Percentiles rank a stretch among this genome's conserved stretches.
Conservation (phyloP, 805 yeast species). For the Candida multigemmis region DNA sequence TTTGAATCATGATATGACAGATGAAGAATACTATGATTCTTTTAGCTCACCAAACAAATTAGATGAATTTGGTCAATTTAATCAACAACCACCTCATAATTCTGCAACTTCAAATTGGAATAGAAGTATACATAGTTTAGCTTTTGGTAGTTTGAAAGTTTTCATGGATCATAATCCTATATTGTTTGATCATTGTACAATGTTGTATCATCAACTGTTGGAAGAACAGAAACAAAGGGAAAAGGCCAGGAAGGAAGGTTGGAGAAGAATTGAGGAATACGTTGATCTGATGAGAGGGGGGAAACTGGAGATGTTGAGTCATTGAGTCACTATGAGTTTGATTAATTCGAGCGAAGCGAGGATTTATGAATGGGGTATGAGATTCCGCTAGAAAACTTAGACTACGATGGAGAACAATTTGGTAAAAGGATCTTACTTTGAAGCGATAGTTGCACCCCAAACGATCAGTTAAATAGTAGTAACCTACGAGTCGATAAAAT, state of each 20-base stretch:
- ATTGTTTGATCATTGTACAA: constrained; percentile 87
- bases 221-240: constrained; percentile 64
- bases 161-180: constrained; percentile 91
- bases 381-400: too few species aligned
- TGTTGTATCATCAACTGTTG: constrained; percentile 70
- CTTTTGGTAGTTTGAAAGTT: constrained; percentile 82
- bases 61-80: constrained; percentile 22
- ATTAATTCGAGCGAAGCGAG: too few species aligned
- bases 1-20: constrained; percentile 25
- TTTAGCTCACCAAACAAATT: constrained; percentile 19
- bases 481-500: too few species aligned
- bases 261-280: constrained; percentile 65
- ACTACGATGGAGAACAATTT: too few species aligned
- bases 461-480: too few species aligned
- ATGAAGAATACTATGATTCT: constrained; percentile 35
- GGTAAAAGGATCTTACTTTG: too few species aligned
- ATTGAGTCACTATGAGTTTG: too few species aligned
- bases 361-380: too few species aligned
- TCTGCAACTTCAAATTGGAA: constrained; percentile 73
- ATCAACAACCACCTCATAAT: constrained; percentile 30
- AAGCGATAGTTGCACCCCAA: too few species aligned
- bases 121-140: constrained; percentile 83
- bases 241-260: constrained; percentile 53
- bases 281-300: too few species aligned
- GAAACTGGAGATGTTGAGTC: too few species aligned